Evolutionary conservation across 2,329 filamentous ascomycete species (phyloP).

Genomic region (Lachnellula subtilissima): DNA sequence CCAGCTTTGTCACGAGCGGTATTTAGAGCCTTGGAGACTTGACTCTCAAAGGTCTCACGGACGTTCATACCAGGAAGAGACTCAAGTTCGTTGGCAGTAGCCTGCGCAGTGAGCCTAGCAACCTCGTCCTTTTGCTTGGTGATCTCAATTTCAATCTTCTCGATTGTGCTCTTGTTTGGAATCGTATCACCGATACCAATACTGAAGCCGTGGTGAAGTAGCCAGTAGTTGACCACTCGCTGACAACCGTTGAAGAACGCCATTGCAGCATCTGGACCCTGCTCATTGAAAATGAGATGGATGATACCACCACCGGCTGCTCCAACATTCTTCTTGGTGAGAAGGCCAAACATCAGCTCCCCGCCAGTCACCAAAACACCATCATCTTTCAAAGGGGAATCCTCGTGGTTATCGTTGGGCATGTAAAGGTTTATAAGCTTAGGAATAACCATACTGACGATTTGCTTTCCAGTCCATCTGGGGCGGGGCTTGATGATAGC

Average conservation of each 20-base stretch:
- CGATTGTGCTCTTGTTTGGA: constrained; percentile 60
- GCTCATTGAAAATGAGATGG: constrained; percentile 94
- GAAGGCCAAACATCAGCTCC: constrained; percentile 82
- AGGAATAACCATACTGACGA: constrained; percentile 88
- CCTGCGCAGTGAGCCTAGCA: constrained; percentile 65
- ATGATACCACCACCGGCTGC: constrained; percentile 86
- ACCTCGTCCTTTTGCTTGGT: constrained; percentile 76
- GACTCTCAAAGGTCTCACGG: constrained; percentile 95
- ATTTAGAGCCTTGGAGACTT: constrained; percentile 91
- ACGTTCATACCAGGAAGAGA: constrained; percentile 98
- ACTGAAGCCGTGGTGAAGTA: constrained; percentile 89
- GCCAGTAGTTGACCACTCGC: constrained; percentile 82
- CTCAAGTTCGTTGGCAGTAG: constrained; percentile 83
- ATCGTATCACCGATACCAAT: constrained; percentile 95
- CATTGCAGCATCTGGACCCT: constrained; percentile 79
- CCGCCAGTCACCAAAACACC: constrained; percentile 81
- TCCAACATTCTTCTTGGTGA: constrained; percentile 92
- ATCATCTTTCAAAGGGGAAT: constrained; percentile 65
- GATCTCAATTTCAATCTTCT: constrained; percentile 70
- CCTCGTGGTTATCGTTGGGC: constrained; percentile 54
- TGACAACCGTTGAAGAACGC: constrained; percentile 95
- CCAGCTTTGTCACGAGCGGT: constrained; percentile 94
- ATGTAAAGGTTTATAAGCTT: constrained; percentile 74
- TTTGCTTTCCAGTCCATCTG: constrained; percentile 95
- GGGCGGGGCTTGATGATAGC: constrained; percentile 79